Evolutionary conservation across 148 eudicot species (phyloP).

Genomic region (Diospyros lotus): DNA sequence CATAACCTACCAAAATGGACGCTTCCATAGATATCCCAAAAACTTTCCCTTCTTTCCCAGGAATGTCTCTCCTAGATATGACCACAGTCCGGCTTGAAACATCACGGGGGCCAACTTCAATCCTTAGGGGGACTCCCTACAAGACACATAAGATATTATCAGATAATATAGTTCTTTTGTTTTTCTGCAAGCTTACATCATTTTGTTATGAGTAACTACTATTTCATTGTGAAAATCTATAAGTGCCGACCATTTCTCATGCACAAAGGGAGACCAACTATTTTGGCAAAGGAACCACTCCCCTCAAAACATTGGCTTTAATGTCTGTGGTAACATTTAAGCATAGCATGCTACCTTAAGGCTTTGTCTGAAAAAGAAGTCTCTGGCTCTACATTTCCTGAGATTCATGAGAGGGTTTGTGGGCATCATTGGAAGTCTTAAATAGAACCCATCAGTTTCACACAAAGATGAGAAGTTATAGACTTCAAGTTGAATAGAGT

Average conservation of each 20-base stretch:
- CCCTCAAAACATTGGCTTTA: not conserved
- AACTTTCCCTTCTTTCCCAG: conserved; percentile 95
- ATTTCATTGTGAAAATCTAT: not conserved
- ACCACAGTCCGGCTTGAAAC: conserved; percentile 81
- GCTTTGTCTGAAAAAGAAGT: not conserved
- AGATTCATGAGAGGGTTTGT: not conserved
- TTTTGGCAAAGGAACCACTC: conserved; percentile 8
- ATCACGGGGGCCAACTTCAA: conserved; percentile 98
- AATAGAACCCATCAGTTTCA: no score
- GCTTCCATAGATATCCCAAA: conserved; percentile 96
- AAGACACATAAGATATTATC: conserved; percentile 8
- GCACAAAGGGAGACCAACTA: not conserved
- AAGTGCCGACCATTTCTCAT: not conserved
- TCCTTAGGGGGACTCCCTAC: conserved; percentile 90
- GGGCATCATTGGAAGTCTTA: not conserved
- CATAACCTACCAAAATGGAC: conserved; percentile 51
- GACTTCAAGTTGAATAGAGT: not conserved
- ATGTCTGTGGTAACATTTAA: not conserved
- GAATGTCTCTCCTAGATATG: conserved; percentile 91
- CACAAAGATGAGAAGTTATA: no score
- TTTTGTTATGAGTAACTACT: not conserved
- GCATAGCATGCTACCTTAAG: not conserved
- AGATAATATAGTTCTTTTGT: not conserved
- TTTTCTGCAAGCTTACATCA: not conserved
- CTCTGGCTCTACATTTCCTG: not conserved